Evolutionary conservation across 495 filamentous ascomycete genomes (phyloP), one percentile per base, ranked within the genome.

Genomic region (Hypoxylon lenormandii): DNA sequence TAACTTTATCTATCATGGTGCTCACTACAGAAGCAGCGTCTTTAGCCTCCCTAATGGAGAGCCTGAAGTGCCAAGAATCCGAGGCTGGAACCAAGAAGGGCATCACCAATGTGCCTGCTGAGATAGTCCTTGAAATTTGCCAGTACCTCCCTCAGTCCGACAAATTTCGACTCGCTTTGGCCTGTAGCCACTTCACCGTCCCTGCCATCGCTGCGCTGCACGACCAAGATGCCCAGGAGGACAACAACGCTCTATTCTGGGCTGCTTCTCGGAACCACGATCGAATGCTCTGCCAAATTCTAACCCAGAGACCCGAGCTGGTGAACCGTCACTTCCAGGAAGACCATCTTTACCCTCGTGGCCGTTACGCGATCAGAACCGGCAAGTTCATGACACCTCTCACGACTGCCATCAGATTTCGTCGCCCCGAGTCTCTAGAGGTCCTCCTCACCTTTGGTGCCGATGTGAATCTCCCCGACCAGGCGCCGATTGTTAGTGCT

Each of bases 221-320:
- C 16, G 37, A 59, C 1, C n/a, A 63, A 18, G 66, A 69, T 36
- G 40, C 19, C 0, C 10, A 37, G 0, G 21, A 69, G 0, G 66
- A 69, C 15, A 7, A 63, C 8, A 40, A 37, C 12, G 52, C 52
- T 0, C 38, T 69, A 4, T 57, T 38, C 40, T 69, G 66, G 66
- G 59, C 59, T 16, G 63, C 26, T 5, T 15, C 16, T 11, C 30
- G 21, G 3, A 59, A 59, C 16, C 5, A 11, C 4, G 3, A 13
- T 13, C 0, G 26, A 1, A 11, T 47, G 3, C 43, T 45, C 10
- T 8, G 33, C 5, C 53, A 19, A 1, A 11, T 59, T 13, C 12
- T 69, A 7, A 21, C 22, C 0, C 15, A 13, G 0, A 16, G 48
- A 11, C 30, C 23, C 0, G 19, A 4, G 8, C 40, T 64, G 0